These are phyloP conservation scores for Sugiyamaella floridensis DNA, from an alignment of 805 yeast species.

Conservation along the genomic window DNA sequence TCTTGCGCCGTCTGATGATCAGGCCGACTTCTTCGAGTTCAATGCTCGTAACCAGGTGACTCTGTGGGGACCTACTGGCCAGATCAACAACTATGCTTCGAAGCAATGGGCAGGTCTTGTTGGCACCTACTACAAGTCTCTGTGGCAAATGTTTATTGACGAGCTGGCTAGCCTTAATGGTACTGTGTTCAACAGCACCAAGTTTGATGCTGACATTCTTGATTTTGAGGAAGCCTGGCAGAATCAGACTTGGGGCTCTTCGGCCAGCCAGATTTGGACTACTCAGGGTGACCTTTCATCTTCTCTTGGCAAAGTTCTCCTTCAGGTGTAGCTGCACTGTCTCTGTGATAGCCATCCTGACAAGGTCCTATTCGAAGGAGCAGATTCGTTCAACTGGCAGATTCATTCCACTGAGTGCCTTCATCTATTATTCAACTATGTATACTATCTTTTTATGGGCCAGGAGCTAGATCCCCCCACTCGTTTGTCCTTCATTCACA, in stretches of 20 bases:
- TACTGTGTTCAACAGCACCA: not conserved
- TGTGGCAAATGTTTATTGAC: conserved; percentile 12
- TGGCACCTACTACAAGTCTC: conserved; percentile 8
- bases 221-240: conserved; percentile 8
- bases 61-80: conserved; percentile 13
- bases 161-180: not conserved
- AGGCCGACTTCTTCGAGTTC: conserved; percentile 10
- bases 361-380: too few species aligned
- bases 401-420: not conserved
- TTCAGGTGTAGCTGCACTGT: not conserved
- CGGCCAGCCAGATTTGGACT: conserved; percentile 3
- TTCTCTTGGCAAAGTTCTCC: not conserved
- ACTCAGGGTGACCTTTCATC: conserved; percentile 4
- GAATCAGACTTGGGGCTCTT: conserved; percentile 4
- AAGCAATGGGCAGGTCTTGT: conserved; percentile 17
- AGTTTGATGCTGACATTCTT: not conserved
- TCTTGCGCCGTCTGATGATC: not conserved
- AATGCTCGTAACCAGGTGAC: conserved; percentile 15
- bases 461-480: not conserved
- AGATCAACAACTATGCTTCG: conserved; percentile 13
- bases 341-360: not conserved
- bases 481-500: not conserved
- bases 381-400: too few species aligned
- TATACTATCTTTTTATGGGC: not conserved
- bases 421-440: not conserved